phyloP scores from a whole-genome alignment of 176 grass and related monocot species.

The Aegilops longissima region DNA sequence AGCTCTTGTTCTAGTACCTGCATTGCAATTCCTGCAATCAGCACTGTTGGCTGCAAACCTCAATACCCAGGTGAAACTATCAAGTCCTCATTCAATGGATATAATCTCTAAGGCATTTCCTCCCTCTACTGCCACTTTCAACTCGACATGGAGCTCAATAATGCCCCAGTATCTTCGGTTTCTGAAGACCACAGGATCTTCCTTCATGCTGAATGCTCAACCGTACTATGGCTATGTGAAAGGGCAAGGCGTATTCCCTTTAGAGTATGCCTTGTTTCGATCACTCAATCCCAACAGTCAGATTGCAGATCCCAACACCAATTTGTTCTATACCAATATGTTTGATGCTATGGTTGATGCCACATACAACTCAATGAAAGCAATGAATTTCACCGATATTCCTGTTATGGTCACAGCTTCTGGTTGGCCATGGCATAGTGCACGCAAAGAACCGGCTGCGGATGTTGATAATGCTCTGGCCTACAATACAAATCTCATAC shows the following conservation, averaged over 20 bases:
- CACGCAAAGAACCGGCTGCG: slow-evolving; percentile 69
- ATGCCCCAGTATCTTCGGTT: slow-evolving; percentile 83
- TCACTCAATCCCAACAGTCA: slow-evolving; percentile 76
- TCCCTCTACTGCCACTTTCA: slow-evolving; percentile 86
- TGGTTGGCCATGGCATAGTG: slow-evolving; percentile 89
- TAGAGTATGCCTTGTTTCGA: slow-evolving; percentile 82
- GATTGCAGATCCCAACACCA: slow-evolving; percentile 84
- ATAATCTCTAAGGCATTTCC: slow-evolving; percentile 85
- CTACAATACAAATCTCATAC: slow-evolving; percentile 93
- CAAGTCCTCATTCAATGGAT: slow-evolving; percentile 78
- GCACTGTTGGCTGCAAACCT: slow-evolving; percentile 90
- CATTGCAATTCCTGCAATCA: slow-evolving; percentile 83
- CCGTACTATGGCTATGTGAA: slow-evolving; percentile 88
- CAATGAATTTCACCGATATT: slow-evolving; percentile 90
- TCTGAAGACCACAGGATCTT: slow-evolving; percentile 69
- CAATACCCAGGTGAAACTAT: slow-evolving; percentile 86
- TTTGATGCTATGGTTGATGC: slow-evolving; percentile 96
- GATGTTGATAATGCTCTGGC: slow-evolving; percentile 95
- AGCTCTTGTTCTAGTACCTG: slow-evolving; percentile 83
- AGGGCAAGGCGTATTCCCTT: slow-evolving; percentile 85
- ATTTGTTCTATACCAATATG: slow-evolving; percentile 94
- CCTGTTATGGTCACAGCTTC: slow-evolving; percentile 82
- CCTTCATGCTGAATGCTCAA: slow-evolving; percentile 98
- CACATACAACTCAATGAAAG: slow-evolving; percentile 85
- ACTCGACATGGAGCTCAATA: slow-evolving; percentile 79